Percentiles rank a stretch among this genome's conserved stretches.
These are phyloP conservation scores for Scheffersomyces lignosus DNA, from an alignment of 805 yeast genomes.

Conservation along the genomic window DNA sequence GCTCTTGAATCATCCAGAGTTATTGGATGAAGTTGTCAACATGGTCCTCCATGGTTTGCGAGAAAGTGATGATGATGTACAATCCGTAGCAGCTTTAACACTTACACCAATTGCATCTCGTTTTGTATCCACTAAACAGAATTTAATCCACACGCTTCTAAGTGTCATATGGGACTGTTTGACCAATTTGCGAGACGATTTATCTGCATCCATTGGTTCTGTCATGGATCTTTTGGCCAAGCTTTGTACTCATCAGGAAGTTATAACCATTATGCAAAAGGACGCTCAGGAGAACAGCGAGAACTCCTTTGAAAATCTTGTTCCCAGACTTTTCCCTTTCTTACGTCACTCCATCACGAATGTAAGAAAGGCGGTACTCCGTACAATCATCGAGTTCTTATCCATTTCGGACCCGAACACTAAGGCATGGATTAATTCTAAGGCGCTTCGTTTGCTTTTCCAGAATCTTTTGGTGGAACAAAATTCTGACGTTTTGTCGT, in stretches of 20 bases:
- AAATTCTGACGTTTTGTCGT: slow-evolving; percentile 64
- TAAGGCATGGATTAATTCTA: slow-evolving; percentile 76
- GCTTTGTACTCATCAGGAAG: slow-evolving; percentile 78
- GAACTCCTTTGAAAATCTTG: slow-evolving; percentile 68
- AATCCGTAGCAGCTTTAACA: slow-evolving; percentile 94
- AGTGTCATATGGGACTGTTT: slow-evolving; percentile 90
- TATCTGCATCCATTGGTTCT: slow-evolving; percentile 92
- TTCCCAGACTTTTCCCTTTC: slow-evolving; percentile 92
- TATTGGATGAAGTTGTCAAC: slow-evolving; percentile 69
- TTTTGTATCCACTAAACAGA: slow-evolving; percentile 66
- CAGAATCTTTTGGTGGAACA: slow-evolving; percentile 92
- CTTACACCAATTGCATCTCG: slow-evolving; percentile 86
- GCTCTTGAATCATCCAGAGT: slow-evolving; percentile 55
- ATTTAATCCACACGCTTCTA: slow-evolving; percentile 48
- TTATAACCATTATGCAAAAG: slow-evolving; percentile 66
- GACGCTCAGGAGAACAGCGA: slow-evolving; percentile 49
- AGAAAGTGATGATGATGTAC: slow-evolving; percentile 89
- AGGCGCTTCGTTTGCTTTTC: slow-evolving; percentile 69
- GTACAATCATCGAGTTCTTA: slow-evolving; percentile 76
- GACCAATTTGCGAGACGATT: slow-evolving; percentile 82
- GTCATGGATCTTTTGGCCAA: slow-evolving; percentile 92
- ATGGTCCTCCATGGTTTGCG: slow-evolving; percentile 85
- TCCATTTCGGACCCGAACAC: slow-evolving; percentile 50
- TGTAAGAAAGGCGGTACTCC: slow-evolving; percentile 84
- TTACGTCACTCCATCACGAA: slow-evolving; percentile 90